A percentile compares a stretch with the other conserved stretches of the same genome.
Evolutionary conservation across 129 eudicot species (phyloP).

Genomic region (Ambrosia trifida): DNA sequence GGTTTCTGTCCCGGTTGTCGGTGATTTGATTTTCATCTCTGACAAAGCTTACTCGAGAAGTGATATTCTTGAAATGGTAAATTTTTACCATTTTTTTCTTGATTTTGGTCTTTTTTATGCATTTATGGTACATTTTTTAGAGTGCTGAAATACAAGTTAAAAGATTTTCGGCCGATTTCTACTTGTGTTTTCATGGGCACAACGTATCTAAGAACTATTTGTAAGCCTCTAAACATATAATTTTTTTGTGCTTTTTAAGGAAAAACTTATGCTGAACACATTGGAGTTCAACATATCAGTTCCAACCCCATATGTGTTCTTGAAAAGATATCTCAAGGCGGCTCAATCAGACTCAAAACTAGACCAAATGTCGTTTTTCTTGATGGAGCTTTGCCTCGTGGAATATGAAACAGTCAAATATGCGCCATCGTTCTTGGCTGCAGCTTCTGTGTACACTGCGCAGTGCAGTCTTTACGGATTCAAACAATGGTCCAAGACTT

Average conservation of each 20-base stretch:
- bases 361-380: slow-evolving; percentile 58
- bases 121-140: not conserved
- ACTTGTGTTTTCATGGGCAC: not conserved
- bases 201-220: too few relatives aligned
- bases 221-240: not conserved
- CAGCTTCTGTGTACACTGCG: slow-evolving; percentile 86
- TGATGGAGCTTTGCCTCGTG: slow-evolving; percentile 88
- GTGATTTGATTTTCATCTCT: slow-evolving; percentile 83
- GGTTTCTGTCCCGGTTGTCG: slow-evolving; percentile 79
- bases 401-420: slow-evolving; percentile 76
- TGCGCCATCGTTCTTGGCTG: slow-evolving; percentile 79
- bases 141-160: not conserved
- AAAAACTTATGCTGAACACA: slow-evolving; percentile 74
- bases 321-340: slow-evolving; percentile 86
- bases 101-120: slow-evolving; percentile 12
- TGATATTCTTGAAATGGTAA: slow-evolving; percentile 92
- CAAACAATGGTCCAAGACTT: slow-evolving; percentile 82
- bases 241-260: slow-evolving; percentile 42
- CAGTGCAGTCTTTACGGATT: slow-evolving; percentile 65
- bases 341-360: slow-evolving; percentile 78
- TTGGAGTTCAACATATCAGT: slow-evolving; percentile 86
- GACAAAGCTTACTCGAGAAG: slow-evolving; percentile 80
- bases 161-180: not conserved
- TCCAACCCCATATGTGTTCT: slow-evolving; percentile 86
- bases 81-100: not conserved